Conservation (phyloP, 257 asterid genomes). For the Solanum pennellii region DNA sequence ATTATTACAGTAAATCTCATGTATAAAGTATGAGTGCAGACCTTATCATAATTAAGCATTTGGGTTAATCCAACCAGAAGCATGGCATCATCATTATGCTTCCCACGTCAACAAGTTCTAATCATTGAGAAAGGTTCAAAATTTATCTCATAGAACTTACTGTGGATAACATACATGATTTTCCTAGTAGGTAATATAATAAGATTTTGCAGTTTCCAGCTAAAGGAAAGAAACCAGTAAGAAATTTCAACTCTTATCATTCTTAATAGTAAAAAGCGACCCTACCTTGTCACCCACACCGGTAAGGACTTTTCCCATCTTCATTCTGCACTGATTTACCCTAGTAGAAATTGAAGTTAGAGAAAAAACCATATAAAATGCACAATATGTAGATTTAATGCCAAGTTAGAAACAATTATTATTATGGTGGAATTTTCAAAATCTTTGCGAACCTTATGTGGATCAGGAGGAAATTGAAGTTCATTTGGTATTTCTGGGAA, state of each 20-base stretch:
- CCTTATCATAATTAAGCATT: neutral
- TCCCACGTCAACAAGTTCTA: neutral
- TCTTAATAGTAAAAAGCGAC: slow-evolving; percentile 8
- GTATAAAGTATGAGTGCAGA: neutral
- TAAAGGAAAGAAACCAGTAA: neutral
- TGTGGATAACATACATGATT: neutral
- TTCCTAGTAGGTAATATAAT: neutral
- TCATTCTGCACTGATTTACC: slow-evolving; percentile 81
- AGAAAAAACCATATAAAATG: neutral
- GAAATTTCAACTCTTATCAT: neutral
- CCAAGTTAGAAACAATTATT: neutral
- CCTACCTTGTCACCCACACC: slow-evolving; percentile 93
- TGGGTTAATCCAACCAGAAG: neutral
- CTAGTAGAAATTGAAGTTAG: slow-evolving; percentile 25
- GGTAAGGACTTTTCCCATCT: slow-evolving; percentile 79
- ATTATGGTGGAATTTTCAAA: neutral
- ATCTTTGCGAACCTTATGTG: neutral
- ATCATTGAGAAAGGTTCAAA: neutral
- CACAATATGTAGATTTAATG: neutral
- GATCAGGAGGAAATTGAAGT: neutral
- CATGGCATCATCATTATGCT: neutral
- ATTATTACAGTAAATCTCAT: neutral
- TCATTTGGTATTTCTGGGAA: neutral
- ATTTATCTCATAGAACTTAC: neutral
- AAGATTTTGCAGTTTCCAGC: neutral